These are phyloP conservation scores for Fusarium robinianum DNA, from an alignment of 2,329 filamentous ascomycete species.

Conservation along the genomic window DNA sequence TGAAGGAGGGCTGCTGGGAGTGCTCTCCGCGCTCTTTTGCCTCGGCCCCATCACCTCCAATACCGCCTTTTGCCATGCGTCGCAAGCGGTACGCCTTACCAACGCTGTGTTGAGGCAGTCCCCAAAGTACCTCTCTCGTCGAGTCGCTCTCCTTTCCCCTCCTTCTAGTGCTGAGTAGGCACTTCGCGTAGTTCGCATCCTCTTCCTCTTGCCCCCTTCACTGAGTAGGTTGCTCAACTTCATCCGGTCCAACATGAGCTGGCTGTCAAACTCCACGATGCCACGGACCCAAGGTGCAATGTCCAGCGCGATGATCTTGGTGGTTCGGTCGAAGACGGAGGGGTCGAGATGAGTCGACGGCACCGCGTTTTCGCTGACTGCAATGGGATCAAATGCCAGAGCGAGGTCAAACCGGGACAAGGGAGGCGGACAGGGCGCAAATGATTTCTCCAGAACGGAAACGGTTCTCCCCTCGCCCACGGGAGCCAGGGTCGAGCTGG, in stretches of 20 bases:
- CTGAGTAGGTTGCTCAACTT: conserved; percentile 65
- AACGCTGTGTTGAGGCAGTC: conserved; percentile 61
- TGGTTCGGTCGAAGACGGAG: conserved; percentile 76
- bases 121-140: conserved; percentile 74
- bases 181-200: conserved; percentile 71
- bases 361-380: conserved; percentile 52
- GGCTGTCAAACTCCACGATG: conserved; percentile 78
- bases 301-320: conserved; percentile 70
- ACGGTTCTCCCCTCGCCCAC: conserved; percentile 43
- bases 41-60: conserved; percentile 15
- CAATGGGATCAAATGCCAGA: conserved; percentile 64
- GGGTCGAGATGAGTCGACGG: conserved; percentile 57
- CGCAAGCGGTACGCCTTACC: conserved; percentile 67
- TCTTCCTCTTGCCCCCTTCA: conserved; percentile 56
- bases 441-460: conserved; percentile 45
- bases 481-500: conserved; percentile 25
- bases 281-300: conserved; percentile 87
- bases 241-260: conserved; percentile 69
- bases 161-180: conserved; percentile 79
- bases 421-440: conserved; percentile 34
- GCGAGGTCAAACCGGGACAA: conserved; percentile 59
- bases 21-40: conserved; percentile 18
- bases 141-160: conserved; percentile 66
- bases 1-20: conserved; percentile 21
- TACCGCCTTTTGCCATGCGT: conserved; percentile 44